Evolutionary conservation across 352 stramenopile species (phyloP), one percentile per base, ranked within the genome.

Genomic region (Pythium oligandrum): DNA sequence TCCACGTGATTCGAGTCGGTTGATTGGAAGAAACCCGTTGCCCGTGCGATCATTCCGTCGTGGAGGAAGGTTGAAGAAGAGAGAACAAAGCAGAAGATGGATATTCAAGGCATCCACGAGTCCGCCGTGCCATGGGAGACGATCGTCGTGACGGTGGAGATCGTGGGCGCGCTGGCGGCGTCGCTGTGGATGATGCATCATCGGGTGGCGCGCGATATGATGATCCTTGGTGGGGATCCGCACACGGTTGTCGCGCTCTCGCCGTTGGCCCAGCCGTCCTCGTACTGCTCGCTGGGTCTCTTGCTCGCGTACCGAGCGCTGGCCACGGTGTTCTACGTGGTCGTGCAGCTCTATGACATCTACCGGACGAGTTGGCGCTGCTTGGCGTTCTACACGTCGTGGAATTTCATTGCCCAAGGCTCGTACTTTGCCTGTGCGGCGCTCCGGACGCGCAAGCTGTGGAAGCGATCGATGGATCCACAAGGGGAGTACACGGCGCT

Each of bases 381-480:
- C 44, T 54, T 91, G 48, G 59, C 59, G 46, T 90, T 93, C 58
- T 93, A 88, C 65, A 93, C 83, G 40, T 88, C 78, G n/a, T 93
- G 83, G 83, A 93, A 93, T 60, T 90, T 91, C 44, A 70, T 87
- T n/a, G 57, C 73, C 3, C 80, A 93, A 53, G 77, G 75, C 44
- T 40, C 50, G 34, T 90, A 90, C 70, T 90, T 90, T 57, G 39
- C 39, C 0, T 31, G 53, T 4, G 77, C 79, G 6, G 59, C 67
- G 1, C 50, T 44, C 38, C 57, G 64, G 12, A 83, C 77, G 3
- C 52, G 54, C 46, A 45, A 52, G 8, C 50, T 68, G 31, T 51
- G 68, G 50, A 58, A 70, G 40, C 55, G 53, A 74, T 30, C 53
- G 49, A 30, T n/a, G 6, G 33, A 38, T 0, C 30, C 53, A 51